Evolutionary conservation across 2,329 filamentous ascomycete species (phyloP), one percentile per base, ranked within the genome.

Genomic region (Ilyonectria destructans): DNA sequence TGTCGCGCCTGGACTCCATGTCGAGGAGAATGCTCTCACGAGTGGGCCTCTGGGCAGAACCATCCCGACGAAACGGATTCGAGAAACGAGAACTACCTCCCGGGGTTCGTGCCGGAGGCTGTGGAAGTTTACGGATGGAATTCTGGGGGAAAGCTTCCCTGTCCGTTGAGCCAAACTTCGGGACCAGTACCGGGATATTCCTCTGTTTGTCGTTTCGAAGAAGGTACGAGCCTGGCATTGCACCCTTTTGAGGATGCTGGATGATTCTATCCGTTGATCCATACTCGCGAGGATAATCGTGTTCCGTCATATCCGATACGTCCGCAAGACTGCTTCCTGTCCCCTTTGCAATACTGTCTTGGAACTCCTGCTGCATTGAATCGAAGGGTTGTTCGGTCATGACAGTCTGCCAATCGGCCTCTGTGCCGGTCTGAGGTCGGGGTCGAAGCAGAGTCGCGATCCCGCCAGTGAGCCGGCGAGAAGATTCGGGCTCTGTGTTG

Each of bases 321-420:
- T 86, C 80, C 2, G 85, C 85, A 23, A 87, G 70, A 62, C 85
- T 87, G 69, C 82, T 85, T 10, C 84, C 83, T 15, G 77, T 77
- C 21, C 76, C 79, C 60, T 77, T 77, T 55, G 68, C 70, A 65
- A 76, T 58, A 33, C 71, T 71, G 62, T 74, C 62, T 23, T 77
- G 74, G 45, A 71, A 68, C 48, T 74, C 69, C 43, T 65, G 71
- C 29, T 70, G 69, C 60, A 72, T 61, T 10, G 70, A 64, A 21
- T 72, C 65, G 58, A 75, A 65, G 10, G 69, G 65, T 23, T 74
- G 71, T 13, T 80, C 81, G 2, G 77, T 82, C 0, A 77, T 80
- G 9, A 79, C 76, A 6, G 78, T 84, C 70, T 77, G 80, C 81
- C 81, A 83, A 61, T 83, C 80, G 10, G 54, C 74, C 62, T 71